Conservation (phyloP, 2,329 filamentous ascomycete species). For the Phaeosphaeria sp. region DNA sequence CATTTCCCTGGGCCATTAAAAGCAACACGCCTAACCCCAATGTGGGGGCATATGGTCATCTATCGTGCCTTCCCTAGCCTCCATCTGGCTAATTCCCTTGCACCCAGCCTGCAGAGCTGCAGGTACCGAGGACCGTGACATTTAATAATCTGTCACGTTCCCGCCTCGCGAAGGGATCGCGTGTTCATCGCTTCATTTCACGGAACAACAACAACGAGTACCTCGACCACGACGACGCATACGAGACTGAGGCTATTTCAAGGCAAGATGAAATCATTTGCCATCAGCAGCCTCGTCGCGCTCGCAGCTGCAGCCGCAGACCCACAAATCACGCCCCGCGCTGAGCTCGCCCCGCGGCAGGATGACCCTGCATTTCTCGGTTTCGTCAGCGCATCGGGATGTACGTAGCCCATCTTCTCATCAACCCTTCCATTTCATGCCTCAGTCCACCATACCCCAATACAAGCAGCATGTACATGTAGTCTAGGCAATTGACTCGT, state of each 20-base stretch:
- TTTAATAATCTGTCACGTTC: background rate
- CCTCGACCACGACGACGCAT: too few species aligned
- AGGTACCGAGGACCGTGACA: slow-evolving; percentile 9
- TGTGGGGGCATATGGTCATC: background rate
- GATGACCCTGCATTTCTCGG: slow-evolving; percentile 29
- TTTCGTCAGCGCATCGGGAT: slow-evolving; percentile 25
- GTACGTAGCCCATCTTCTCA: slow-evolving; percentile 5
- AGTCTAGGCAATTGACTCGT: too few species aligned
- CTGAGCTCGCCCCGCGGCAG: slow-evolving; percentile 26
- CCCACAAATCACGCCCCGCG: slow-evolving; percentile 27
- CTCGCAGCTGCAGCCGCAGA: slow-evolving; percentile 18
- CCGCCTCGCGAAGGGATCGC: background rate
- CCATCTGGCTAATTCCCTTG: slow-evolving; percentile 8
- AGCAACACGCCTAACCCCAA: background rate
- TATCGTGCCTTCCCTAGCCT: slow-evolving; percentile 4
- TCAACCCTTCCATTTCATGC: too few species aligned
- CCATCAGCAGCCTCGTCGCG: slow-evolving; percentile 13
- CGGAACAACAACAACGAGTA: too few species aligned
- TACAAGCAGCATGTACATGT: too few species aligned
- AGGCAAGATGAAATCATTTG: slow-evolving; percentile 21
- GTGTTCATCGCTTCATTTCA: too few species aligned
- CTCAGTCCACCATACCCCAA: too few species aligned
- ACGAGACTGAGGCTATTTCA: too few species aligned
- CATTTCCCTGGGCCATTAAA: background rate
- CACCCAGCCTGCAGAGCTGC: slow-evolving; percentile 4